phyloP scores from a whole-genome alignment of 306 rosid species.

The Sicyos edulis region DNA sequence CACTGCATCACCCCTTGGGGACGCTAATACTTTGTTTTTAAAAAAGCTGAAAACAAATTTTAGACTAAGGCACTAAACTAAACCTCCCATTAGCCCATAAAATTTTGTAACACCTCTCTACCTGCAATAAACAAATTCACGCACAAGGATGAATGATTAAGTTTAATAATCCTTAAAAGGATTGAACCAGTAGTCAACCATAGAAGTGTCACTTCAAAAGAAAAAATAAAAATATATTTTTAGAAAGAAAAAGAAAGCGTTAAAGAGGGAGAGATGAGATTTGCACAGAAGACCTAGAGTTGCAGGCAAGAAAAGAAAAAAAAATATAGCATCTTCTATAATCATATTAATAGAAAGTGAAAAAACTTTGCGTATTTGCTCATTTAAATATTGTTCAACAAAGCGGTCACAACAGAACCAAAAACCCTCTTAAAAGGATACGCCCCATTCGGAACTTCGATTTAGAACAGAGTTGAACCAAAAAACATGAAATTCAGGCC shows the following conservation, averaged over 20 bases:
- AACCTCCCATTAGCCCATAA: neutral
- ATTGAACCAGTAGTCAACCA: neutral
- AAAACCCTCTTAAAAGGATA: constrained; percentile 45
- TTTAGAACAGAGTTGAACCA: constrained; percentile 94
- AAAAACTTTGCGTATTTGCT: neutral
- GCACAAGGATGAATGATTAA: neutral
- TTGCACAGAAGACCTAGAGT: neutral
- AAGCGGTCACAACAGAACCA: neutral
- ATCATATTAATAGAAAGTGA: neutral
- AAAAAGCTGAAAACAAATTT: neutral
- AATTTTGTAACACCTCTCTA: too few species aligned
- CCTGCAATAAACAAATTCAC: too few species aligned
- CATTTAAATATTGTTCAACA: neutral
- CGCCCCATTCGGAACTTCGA: constrained; percentile 97
- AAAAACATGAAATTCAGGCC: constrained; percentile 97
- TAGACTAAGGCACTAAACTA: neutral
- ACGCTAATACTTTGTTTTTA: too few species aligned
- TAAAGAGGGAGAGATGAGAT: neutral
- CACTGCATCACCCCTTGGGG: too few species aligned
- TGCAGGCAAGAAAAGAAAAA: neutral
- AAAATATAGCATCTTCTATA: neutral
- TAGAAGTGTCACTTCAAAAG: neutral
- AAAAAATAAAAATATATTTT: neutral
- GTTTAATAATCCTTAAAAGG: neutral
- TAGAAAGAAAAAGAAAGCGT: too few species aligned